A percentile compares a stretch with the other conserved stretches of the same genome.
Conservation (phyloP, 2,329 filamentous ascomycete genomes). For the Xylariaceae sp. region DNA sequence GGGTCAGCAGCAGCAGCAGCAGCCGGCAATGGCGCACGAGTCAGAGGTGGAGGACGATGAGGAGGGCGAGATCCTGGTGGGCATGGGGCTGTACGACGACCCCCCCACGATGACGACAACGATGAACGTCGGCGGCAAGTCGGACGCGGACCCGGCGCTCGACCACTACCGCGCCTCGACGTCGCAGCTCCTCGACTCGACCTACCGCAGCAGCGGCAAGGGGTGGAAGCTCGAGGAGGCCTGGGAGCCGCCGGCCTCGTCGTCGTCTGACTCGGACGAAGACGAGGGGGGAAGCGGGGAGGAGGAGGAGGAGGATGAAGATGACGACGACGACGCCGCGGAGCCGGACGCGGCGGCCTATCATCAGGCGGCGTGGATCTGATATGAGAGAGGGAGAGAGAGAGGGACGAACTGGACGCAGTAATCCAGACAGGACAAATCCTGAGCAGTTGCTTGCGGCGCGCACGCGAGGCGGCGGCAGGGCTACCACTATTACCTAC, state of each 20-base stretch:
- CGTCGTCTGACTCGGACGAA: constrained; percentile 51
- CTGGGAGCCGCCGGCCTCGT: constrained; percentile 58
- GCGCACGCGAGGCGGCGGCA: no score
- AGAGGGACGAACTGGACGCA: no score
- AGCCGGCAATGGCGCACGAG: no score
- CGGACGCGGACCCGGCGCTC: constrained; percentile 39
- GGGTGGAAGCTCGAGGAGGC: constrained; percentile 76
- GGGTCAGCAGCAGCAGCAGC: no score
- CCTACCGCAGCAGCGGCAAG: constrained; percentile 52
- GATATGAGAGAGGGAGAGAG: no score
- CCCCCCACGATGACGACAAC: no score
- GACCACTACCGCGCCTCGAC: constrained; percentile 49
- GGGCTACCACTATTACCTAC: no score
- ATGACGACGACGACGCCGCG: constrained; percentile 19
- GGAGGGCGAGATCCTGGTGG: constrained; percentile 66
- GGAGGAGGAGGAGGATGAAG: constrained; percentile 24
- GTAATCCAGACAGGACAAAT: no score
- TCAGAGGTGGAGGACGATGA: constrained; percentile 44
- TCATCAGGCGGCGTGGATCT: no score
- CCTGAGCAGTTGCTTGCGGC: no score
- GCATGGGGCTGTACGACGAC: constrained; percentile 73
- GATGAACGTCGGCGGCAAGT: no score
- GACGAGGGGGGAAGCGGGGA: constrained; percentile 33
- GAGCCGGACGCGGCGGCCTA: no score
- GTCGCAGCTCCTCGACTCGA: constrained; percentile 45